Evolutionary conservation across 2,329 filamentous ascomycete species (phyloP).

Genomic region (Rhytidhysteron rufulum): DNA sequence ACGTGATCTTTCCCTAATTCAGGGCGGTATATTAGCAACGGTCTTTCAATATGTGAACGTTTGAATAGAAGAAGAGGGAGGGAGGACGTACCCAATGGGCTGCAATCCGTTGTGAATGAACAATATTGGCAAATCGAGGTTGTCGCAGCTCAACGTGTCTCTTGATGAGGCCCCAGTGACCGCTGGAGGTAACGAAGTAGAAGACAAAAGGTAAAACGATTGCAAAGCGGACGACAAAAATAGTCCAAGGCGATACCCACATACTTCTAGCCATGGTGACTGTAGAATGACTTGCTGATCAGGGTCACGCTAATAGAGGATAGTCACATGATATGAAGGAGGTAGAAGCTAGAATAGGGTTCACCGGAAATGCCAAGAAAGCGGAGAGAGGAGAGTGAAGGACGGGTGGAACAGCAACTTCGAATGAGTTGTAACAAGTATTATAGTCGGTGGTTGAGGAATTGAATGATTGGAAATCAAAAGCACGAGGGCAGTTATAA

Average conservation of each 20-base stretch:
- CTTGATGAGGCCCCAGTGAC: constrained; percentile 12
- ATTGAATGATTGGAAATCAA: not conserved
- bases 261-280: too few relatives aligned
- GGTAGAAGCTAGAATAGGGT: not conserved
- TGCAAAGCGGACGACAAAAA: constrained; percentile 12
- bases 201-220: constrained; percentile 12
- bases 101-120: constrained; percentile 6
- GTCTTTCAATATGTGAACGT: not conserved
- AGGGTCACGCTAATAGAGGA: too few relatives aligned
- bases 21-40: constrained; percentile 3
- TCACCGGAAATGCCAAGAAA: too few relatives aligned
- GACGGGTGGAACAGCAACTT: too few relatives aligned
- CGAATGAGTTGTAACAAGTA: too few relatives aligned
- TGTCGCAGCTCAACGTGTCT: constrained; percentile 8
- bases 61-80: not conserved
- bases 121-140: constrained; percentile 9
- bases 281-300: too few relatives aligned
- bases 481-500: not conserved
- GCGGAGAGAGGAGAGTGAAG: too few relatives aligned
- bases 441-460: too few relatives aligned
- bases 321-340: not conserved
- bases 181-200: constrained; percentile 5
- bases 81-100: constrained; percentile 9
- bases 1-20: constrained; percentile 7
- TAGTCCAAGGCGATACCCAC: too few relatives aligned